Base-by-base conservation (phyloP, 495 filamentous ascomycete genomes). In the Penicillium salamii region DNA sequence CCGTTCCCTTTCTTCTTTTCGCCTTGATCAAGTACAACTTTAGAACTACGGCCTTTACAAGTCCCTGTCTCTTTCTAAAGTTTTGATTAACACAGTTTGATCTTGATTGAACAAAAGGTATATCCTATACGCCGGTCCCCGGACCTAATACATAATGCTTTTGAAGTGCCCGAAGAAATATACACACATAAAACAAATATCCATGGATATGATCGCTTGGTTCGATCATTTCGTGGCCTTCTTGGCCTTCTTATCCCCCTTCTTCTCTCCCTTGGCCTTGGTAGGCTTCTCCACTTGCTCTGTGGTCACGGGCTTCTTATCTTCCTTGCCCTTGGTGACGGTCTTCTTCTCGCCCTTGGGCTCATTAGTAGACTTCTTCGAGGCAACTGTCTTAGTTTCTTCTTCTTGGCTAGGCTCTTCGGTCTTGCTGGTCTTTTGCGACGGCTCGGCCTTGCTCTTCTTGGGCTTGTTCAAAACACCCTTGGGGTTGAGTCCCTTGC, bases 401-500 rank as follows among this genome's bases (percentile, higher is more conserved):
- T 56, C 42, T 32, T 41, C 34, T 19, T 49, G 40, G 45, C 23
- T 54, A 5, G 53, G 19, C 19, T 21, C 17, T 3, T 11, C 26
- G 7, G 43, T 28, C 26, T 50, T 33, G 42, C 14, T 35, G 12
- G 50, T 38, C 51, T 58, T 50, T 20, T 39, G n/a, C 20, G 42
- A 37, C 3, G 50, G 49, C 32, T 58, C 46, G 3, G 33, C 53
- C 53, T 64, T 65, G 55, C 3, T 53, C 48, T 50, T 61, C 58
- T 70, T 75, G 19, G 62, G 66, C 46, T 74, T 74, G 55, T 75
- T 74, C 48, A 69, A 43, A 23, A 71, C 78, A 15, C 74, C 79
- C 69, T 79, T 85, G 3, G 83, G 83, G 74, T 86, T 76, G 24
- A 83, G 65, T 21, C 86, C 86, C 68, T 86, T 89, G 66, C 76